Percentiles rank a stretch among this genome's conserved stretches.
Evolutionary conservation across 495 filamentous ascomycete genomes (phyloP).

Genomic region (Penicillium bialowiezense): DNA sequence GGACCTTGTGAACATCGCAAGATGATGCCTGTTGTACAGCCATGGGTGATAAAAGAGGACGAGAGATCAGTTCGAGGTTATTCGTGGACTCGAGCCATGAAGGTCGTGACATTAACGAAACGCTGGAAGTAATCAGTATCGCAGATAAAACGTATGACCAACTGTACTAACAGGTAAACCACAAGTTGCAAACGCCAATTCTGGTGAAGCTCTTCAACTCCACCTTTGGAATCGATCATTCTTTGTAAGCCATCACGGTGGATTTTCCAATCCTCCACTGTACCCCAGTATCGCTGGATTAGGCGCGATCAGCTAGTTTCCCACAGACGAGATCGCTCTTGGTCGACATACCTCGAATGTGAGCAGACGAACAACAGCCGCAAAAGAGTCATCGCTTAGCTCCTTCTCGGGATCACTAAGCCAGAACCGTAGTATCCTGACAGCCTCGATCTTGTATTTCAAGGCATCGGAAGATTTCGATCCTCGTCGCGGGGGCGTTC

Average conservation of each 20-base stretch:
- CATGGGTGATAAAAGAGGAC: not conserved
- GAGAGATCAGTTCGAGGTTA: constrained; percentile 13
- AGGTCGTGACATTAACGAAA: constrained; percentile 27
- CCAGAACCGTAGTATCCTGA: constrained; percentile 21
- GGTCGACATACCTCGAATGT: constrained; percentile 24
- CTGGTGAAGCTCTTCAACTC: constrained; percentile 15
- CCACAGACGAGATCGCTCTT: not conserved
- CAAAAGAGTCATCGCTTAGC: constrained; percentile 26
- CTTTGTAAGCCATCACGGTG: constrained; percentile 26
- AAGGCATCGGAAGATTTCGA: constrained; percentile 14
- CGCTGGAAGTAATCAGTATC: constrained; percentile 10
- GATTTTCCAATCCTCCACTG: constrained; percentile 25
- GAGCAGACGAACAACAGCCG: constrained; percentile 26
- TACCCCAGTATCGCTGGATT: constrained; percentile 29
- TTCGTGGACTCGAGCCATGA: constrained; percentile 30
- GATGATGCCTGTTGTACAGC: constrained; percentile 5
- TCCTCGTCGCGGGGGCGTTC: constrained; percentile 10
- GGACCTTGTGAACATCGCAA: constrained; percentile 23
- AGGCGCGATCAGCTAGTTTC: constrained; percentile 1
- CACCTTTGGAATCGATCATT: constrained; percentile 30
- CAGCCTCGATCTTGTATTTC: constrained; percentile 16
- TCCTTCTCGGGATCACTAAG: constrained; percentile 21
- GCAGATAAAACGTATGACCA: not conserved
- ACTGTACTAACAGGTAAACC: constrained; percentile 22
- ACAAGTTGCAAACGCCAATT: constrained; percentile 30